Evolutionary conservation across 345 rosid genomes (phyloP).

Genomic region (Syzygium grande): DNA sequence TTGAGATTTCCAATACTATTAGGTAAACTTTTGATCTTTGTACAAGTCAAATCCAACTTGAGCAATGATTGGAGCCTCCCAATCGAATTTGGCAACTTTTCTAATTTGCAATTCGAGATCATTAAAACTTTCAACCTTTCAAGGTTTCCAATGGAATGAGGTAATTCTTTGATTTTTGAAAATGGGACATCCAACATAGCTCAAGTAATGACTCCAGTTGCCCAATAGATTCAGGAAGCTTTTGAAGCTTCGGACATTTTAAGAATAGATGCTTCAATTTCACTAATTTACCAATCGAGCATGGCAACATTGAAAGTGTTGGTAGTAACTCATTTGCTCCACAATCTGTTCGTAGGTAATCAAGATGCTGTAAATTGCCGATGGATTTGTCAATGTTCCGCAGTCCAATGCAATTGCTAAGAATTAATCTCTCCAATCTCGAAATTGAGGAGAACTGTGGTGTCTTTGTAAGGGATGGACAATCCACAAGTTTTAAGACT

Average conservation of each 20-base stretch:
- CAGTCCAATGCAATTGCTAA: neutral
- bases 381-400: neutral
- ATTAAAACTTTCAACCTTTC: neutral
- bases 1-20: neutral
- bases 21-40: fast-evolving
- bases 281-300: neutral
- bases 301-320: neutral
- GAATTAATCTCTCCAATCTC: neutral
- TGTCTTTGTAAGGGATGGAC: neutral
- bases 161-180: fast-evolving
- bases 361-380: neutral
- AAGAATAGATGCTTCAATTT: neutral
- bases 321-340: too few relatives aligned
- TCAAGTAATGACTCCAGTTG: neutral
- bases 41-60: neutral
- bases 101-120: fast-evolving
- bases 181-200: fast-evolving
- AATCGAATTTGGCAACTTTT: neutral
- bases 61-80: neutral
- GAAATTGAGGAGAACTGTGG: fast-evolving
- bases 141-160: neutral
- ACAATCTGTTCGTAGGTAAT: fast-evolving
- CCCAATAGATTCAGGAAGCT: neutral
- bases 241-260: fast-evolving
- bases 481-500: neutral